A percentile compares a stretch with the other conserved stretches of the same genome.
phyloP scores from a whole-genome alignment of 805 yeast species.

The Starmerella apis region DNA sequence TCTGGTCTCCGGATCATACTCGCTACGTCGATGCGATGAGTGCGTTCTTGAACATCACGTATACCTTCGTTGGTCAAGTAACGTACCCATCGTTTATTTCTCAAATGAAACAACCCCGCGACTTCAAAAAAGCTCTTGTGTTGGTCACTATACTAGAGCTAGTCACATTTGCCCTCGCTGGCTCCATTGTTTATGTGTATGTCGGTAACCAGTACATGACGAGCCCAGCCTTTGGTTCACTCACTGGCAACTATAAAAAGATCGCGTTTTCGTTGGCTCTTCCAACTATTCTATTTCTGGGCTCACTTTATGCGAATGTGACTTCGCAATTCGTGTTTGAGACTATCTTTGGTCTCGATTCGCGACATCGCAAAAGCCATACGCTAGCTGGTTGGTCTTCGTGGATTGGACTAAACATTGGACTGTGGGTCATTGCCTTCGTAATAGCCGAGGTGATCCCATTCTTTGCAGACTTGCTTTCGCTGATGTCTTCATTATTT shows the following conservation, averaged over 20 bases:
- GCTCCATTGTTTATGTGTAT: conserved; percentile 49
- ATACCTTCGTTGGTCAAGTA: conserved; percentile 56
- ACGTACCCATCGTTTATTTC: conserved; percentile 53
- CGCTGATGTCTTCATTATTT: conserved; percentile 50
- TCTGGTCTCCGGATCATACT: conserved; percentile 47
- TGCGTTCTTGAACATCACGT: conserved; percentile 49
- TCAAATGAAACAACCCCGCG: conserved; percentile 48
- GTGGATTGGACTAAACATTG: conserved; percentile 40
- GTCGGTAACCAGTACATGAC: conserved; percentile 45
- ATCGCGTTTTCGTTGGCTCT: conserved; percentile 51
- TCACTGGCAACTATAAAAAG: conserved; percentile 39
- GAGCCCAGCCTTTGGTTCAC: conserved; percentile 52
- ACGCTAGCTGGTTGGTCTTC: conserved; percentile 44
- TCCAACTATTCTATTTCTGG: conserved; percentile 45
- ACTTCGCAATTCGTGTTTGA: conserved; percentile 45
- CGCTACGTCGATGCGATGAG: conserved; percentile 45
- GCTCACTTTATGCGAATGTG: conserved; percentile 46
- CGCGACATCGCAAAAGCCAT: conserved; percentile 40
- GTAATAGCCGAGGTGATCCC: conserved; percentile 56
- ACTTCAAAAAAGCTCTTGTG: conserved; percentile 47
- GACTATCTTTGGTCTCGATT: conserved; percentile 36
- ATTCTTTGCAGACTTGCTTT: conserved; percentile 48
- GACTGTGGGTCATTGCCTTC: conserved; percentile 45
- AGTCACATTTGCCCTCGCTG: conserved; percentile 43
- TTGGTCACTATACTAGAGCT: conserved; percentile 45